Percentiles rank a stretch among this genome's conserved stretches.
phyloP scores from a whole-genome alignment of 129 eudicot genomes.

The Sambucus nigra region DNA sequence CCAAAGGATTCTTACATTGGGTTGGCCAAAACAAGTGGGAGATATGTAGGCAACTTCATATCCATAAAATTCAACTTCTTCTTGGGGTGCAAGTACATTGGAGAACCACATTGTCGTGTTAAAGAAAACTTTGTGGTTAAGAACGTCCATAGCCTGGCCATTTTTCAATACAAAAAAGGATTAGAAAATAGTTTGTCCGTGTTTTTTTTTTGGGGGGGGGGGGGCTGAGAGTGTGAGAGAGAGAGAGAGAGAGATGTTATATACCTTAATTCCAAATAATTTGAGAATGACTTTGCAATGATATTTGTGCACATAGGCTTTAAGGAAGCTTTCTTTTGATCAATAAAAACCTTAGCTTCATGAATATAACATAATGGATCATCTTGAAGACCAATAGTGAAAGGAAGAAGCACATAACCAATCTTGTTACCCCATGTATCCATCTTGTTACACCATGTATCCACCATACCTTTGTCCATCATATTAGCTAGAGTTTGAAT shows the following conservation, averaged over 20 bases:
- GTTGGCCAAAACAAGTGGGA: slow-evolving; percentile 31
- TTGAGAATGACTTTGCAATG: slow-evolving; percentile 3
- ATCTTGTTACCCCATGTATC: slow-evolving; percentile 34
- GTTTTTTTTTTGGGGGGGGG: too few relatives aligned
- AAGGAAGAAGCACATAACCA: slow-evolving; percentile 26
- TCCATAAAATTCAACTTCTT: slow-evolving; percentile 29
- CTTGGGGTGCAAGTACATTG: slow-evolving; percentile 33
- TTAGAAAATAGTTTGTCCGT: too few relatives aligned
- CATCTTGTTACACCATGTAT: too few relatives aligned
- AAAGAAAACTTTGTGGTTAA: slow-evolving; percentile 6
- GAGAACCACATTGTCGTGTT: slow-evolving; percentile 36
- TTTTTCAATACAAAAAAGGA: neutral
- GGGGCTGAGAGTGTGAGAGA: neutral
- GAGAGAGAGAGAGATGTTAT: too few relatives aligned
- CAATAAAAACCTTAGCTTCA: slow-evolving; percentile 30
- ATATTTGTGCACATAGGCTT: slow-evolving; percentile 15
- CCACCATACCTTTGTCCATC: slow-evolving; percentile 24
- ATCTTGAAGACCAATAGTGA: slow-evolving; percentile 21
- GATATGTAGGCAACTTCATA: slow-evolving; percentile 30
- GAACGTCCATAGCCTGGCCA: slow-evolving; percentile 13
- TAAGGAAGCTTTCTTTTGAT: slow-evolving; percentile 32
- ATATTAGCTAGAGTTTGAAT: slow-evolving; percentile 20
- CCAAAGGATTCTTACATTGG: slow-evolving; percentile 28
- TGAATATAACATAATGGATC: slow-evolving; percentile 31
- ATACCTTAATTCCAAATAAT: slow-evolving; percentile 29